Evolutionary conservation across 2,329 filamentous ascomycete genomes (phyloP).

Genomic region (Shiraia sp.): DNA sequence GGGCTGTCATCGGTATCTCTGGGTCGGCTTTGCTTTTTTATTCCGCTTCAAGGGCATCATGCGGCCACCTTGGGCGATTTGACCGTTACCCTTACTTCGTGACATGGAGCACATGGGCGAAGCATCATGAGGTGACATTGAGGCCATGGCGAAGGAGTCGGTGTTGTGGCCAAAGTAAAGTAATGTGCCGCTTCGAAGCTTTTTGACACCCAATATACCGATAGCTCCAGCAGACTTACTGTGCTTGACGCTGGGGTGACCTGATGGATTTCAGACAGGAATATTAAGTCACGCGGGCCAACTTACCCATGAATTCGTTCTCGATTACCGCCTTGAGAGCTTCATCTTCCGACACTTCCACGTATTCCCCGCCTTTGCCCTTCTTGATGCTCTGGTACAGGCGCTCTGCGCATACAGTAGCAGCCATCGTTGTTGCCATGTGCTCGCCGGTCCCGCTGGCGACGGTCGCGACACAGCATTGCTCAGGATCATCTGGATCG

Average conservation of each 20-base stretch:
- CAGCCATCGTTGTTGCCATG: constrained; percentile 94
- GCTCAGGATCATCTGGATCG: constrained; percentile 69
- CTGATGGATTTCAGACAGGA: constrained; percentile 37
- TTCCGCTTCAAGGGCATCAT: constrained; percentile 47
- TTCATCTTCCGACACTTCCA: constrained; percentile 75
- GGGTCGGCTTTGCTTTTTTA: constrained; percentile 28
- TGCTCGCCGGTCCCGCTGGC: constrained; percentile 97
- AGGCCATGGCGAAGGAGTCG: constrained; percentile 82
- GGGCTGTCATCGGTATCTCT: constrained; percentile 2
- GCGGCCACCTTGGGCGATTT: constrained; percentile 60
- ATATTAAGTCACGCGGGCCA: background rate
- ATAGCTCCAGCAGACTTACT: constrained; percentile 86
- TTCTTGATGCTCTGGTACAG: constrained; percentile 73
- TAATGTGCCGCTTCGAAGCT: constrained; percentile 72
- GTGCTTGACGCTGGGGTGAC: constrained; percentile 78
- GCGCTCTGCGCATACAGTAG: constrained; percentile 81
- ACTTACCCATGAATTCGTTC: constrained; percentile 82
- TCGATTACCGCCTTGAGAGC: constrained; percentile 76
- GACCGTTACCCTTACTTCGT: constrained; percentile 61
- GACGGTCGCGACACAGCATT: constrained; percentile 75
- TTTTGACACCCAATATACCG: constrained; percentile 88
- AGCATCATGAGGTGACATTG: constrained; percentile 79
- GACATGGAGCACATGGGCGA: constrained; percentile 87
- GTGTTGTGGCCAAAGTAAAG: constrained; percentile 97
- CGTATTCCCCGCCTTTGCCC: constrained; percentile 62